Evolutionary conservation across 139 green algal species (phyloP).

Genomic region (Astrephomene gubernaculifera): DNA sequence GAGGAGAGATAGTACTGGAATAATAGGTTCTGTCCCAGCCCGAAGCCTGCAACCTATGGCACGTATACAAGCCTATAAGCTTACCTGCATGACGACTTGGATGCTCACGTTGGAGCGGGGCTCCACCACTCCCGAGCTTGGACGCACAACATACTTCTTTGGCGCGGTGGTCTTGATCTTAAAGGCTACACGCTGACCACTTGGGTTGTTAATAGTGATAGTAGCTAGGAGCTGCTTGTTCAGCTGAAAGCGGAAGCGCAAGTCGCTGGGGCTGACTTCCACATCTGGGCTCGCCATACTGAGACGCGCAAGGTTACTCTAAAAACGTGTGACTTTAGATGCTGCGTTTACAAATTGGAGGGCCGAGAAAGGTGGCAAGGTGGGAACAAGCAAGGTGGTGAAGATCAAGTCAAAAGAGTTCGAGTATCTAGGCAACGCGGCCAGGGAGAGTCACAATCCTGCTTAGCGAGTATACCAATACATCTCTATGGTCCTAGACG

Average conservation of each 20-base stretch:
- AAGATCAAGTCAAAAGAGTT: too few species aligned
- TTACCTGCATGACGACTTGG: slow-evolving; percentile 64
- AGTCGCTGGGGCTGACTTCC: slow-evolving; percentile 29
- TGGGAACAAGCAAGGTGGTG: too few species aligned
- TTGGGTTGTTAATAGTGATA: slow-evolving; percentile 64
- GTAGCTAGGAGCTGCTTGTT: slow-evolving; percentile 69
- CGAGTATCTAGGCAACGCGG: too few species aligned
- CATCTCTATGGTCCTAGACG: too few species aligned
- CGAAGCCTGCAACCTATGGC: neutral
- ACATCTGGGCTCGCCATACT: slow-evolving; percentile 2
- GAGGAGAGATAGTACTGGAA: too few species aligned
- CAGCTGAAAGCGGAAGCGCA: slow-evolving; percentile 53
- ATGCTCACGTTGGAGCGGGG: slow-evolving; percentile 58
- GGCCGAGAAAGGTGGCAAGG: too few species aligned
- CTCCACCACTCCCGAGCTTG: slow-evolving; percentile 66
- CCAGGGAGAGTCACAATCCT: too few species aligned
- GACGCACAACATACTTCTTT: slow-evolving; percentile 74
- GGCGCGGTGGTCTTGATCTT: slow-evolving; percentile 73
- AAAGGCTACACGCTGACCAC: slow-evolving; percentile 53
- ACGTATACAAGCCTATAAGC: neutral
- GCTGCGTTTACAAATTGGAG: too few species aligned
- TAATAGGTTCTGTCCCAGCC: too few species aligned
- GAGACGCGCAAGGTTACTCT: too few species aligned
- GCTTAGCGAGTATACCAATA: too few species aligned
- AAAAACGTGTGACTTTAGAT: too few species aligned